A percentile compares a stretch with the other conserved stretches of the same genome.
phyloP scores from a whole-genome alignment of 257 asterid genomes.

The Plantago ovata region DNA sequence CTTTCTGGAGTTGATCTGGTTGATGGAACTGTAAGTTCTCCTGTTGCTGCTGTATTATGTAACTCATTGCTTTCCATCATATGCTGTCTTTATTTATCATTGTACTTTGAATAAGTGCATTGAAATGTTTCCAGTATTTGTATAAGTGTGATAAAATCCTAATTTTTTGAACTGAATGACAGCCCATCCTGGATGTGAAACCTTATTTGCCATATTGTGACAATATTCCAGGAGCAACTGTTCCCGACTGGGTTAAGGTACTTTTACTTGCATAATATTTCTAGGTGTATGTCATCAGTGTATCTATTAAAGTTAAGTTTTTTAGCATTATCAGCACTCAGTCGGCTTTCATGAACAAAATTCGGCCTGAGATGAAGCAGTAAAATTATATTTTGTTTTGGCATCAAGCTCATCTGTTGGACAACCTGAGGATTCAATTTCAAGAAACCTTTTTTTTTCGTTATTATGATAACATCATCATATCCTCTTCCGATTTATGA shows the following conservation, averaged over 20 bases:
- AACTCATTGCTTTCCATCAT: conserved; percentile 2
- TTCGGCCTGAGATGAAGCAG: no score
- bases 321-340: no score
- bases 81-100: background rate
- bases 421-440: no score
- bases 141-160: conserved; percentile 20
- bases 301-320: no score
- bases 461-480: no score
- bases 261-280: conserved; percentile 10
- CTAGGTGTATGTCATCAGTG: background rate
- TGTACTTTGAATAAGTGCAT: conserved; percentile 5
- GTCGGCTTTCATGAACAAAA: no score
- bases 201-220: conserved; percentile 96
- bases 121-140: conserved; percentile 2
- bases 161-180: conserved; percentile 22
- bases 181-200: conserved; percentile 96
- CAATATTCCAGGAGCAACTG: conserved; percentile 62
- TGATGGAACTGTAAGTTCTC: conserved; percentile 78
- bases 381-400: no score
- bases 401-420: no score
- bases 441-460: no score
- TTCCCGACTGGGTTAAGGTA: conserved; percentile 96
- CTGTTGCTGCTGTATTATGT: background rate
- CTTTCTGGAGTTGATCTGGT: conserved; percentile 96
- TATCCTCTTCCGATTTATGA: no score